These are phyloP conservation scores for Endogone sp. DNA, from an alignment of 192 early-diverging fungal genomes.

Conservation along the genomic window DNA sequence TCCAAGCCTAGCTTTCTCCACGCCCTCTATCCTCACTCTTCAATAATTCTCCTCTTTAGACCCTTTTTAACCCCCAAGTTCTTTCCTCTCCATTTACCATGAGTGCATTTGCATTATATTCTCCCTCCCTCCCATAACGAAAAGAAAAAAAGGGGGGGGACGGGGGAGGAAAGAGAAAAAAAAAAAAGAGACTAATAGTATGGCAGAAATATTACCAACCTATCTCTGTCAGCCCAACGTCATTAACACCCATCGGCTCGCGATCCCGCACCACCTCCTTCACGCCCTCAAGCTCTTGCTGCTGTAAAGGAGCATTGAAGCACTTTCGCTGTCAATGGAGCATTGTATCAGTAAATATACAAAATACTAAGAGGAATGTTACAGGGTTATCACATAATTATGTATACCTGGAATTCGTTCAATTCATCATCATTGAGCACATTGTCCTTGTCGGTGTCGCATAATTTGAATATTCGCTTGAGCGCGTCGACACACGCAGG, in stretches of 20 bases:
- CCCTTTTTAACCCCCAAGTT: no score
- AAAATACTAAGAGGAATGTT: background rate
- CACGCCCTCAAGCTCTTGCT: constrained; percentile 93
- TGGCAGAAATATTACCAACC: constrained; percentile 31
- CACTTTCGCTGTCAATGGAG: constrained; percentile 73
- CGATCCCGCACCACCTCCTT: constrained; percentile 91
- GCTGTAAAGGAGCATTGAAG: constrained; percentile 93
- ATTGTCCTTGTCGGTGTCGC: constrained; percentile 93
- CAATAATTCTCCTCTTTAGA: no score
- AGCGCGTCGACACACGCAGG: constrained; percentile 89
- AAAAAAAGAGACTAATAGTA: no score
- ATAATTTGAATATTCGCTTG: constrained; percentile 90
- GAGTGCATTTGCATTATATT: no score
- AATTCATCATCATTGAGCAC: constrained; percentile 90
- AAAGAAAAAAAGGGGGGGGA: background rate
- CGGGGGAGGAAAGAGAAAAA: no score
- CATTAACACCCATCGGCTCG: constrained; percentile 82
- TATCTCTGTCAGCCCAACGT: constrained; percentile 82
- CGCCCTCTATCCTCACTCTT: no score
- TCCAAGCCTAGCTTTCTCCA: background rate
- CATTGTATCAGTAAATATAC: no score
- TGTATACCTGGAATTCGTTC: constrained; percentile 88
- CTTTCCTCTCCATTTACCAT: no score
- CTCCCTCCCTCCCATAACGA: background rate
- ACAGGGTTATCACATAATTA: background rate